Conservation (phyloP, 768 basidiomycete genomes). For the Nidularia pulvinata region DNA sequence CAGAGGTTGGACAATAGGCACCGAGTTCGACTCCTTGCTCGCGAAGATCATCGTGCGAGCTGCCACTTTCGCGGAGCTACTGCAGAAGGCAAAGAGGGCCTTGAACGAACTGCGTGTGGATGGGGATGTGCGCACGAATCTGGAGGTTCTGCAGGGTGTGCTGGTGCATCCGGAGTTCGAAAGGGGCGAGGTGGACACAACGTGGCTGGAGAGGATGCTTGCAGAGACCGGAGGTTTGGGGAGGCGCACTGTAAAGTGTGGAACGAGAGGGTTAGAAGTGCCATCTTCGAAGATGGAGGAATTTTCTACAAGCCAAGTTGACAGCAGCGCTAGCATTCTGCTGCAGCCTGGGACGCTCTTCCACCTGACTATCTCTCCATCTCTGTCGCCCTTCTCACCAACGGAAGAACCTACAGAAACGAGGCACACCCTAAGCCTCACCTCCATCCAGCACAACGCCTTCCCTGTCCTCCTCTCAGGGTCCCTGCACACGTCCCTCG, state of each 20-base stretch:
- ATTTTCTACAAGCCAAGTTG: not conserved
- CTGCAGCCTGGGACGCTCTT: constrained; percentile 35
- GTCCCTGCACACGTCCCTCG: constrained; percentile 26
- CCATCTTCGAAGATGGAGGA: not conserved
- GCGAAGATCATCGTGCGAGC: constrained; percentile 86
- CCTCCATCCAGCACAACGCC: constrained; percentile 28
- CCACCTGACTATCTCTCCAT: constrained; percentile 21
- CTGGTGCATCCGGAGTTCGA: constrained; percentile 27
- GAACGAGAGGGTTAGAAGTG: not conserved
- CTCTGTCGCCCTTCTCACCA: not conserved
- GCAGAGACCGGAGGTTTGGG: constrained; percentile 14
- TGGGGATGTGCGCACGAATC: constrained; percentile 40
- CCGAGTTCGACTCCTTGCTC: constrained; percentile 87
- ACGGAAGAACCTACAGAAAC: not conserved
- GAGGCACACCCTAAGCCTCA: constrained; percentile 27
- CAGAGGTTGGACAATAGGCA: constrained; percentile 35
- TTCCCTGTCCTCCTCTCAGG: constrained; percentile 33
- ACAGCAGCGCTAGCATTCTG: constrained; percentile 4
- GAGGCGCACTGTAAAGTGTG: not conserved
- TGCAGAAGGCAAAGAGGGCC: constrained; percentile 81
- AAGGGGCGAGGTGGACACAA: constrained; percentile 24
- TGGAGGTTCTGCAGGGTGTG: constrained; percentile 25
- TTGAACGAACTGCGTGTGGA: constrained; percentile 81
- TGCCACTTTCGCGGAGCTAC: constrained; percentile 79
- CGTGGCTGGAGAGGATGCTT: constrained; percentile 30